phyloP scores from a whole-genome alignment of 768 basidiomycete genomes.

The Calocera viscosa region DNA sequence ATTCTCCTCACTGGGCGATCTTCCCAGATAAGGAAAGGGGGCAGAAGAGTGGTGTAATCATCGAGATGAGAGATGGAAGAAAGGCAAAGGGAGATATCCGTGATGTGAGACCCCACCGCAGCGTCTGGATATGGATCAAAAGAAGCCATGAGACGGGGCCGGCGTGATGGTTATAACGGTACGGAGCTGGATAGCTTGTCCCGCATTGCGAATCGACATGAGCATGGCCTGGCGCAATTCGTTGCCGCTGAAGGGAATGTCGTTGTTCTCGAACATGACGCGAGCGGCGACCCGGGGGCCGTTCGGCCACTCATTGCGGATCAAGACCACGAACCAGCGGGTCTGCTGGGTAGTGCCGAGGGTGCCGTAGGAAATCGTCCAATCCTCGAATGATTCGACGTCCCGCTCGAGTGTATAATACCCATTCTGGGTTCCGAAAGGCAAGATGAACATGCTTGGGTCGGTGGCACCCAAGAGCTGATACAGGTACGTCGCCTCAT shows the following conservation, averaged over 20 bases:
- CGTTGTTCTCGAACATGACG: slow-evolving; percentile 6
- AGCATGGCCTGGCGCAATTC: neutral
- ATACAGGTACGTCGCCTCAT: neutral
- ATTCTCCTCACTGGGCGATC: neutral
- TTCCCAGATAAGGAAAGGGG: neutral
- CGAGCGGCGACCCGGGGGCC: neutral
- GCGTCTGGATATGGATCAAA: slow-evolving; percentile 1
- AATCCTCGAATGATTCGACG: neutral
- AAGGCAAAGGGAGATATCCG: neutral
- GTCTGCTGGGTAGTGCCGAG: neutral
- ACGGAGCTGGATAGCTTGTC: neutral
- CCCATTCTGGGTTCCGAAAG: neutral
- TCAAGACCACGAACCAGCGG: neutral
- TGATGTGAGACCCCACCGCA: neutral
- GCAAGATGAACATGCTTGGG: neutral
- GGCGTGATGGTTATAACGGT: neutral
- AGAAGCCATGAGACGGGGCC: neutral
- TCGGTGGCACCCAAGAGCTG: neutral
- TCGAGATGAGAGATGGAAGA: neutral
- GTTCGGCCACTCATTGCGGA: neutral
- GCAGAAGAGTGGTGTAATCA: neutral
- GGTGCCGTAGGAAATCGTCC: neutral
- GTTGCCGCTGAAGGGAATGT: neutral
- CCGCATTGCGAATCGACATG: neutral
- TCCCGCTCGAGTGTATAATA: neutral